Percentiles rank a stretch among this genome's conserved stretches.
Conservation (phyloP, 768 basidiomycete species). For the Pleurotus salmoneostramineus region DNA sequence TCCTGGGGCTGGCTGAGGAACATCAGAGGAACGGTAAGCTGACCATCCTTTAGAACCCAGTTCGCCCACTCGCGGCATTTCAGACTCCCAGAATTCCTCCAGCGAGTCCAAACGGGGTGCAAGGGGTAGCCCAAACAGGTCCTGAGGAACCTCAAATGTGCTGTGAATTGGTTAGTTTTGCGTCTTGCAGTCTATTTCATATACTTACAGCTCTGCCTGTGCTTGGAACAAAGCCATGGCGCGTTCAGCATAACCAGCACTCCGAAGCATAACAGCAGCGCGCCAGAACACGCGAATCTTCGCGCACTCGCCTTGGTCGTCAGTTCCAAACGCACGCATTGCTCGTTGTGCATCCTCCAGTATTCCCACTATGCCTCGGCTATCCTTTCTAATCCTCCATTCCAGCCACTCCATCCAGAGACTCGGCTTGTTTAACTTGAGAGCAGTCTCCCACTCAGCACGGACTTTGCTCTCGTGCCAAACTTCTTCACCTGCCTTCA, state of each 20-base stretch:
- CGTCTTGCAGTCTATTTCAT: not conserved
- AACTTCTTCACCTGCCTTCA: conserved; percentile 69
- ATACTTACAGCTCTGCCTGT: conserved; percentile 73
- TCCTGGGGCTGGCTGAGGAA: conserved; percentile 11
- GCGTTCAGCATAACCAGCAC: conserved; percentile 72
- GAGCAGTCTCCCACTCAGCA: conserved; percentile 68
- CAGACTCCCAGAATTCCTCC: conserved; percentile 85
- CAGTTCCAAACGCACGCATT: conserved; percentile 33
- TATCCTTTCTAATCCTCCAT: conserved; percentile 56
- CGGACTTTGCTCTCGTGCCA: conserved; percentile 55
- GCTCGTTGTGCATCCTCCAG: conserved; percentile 48
- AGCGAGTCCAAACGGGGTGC: conserved; percentile 50
- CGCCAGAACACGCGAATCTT: conserved; percentile 72
- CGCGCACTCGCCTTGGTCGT: conserved; percentile 44
- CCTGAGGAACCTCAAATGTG: conserved; percentile 51
- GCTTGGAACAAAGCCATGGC: conserved; percentile 80
- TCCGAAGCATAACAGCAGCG: conserved; percentile 52
- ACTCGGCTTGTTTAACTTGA: conserved; percentile 48
- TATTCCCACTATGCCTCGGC: conserved; percentile 46
- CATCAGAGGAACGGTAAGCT: conserved; percentile 48
- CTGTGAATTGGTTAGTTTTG: conserved; percentile 28
- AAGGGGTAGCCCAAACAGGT: conserved; percentile 38
- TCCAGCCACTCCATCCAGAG: conserved; percentile 81
- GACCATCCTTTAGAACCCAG: conserved; percentile 64
- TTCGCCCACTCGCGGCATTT: conserved; percentile 74